Evolutionary conservation across 2,329 filamentous ascomycete genomes (phyloP), one percentile per base, ranked within the genome.

Genomic region (Exserohilum turcica): DNA sequence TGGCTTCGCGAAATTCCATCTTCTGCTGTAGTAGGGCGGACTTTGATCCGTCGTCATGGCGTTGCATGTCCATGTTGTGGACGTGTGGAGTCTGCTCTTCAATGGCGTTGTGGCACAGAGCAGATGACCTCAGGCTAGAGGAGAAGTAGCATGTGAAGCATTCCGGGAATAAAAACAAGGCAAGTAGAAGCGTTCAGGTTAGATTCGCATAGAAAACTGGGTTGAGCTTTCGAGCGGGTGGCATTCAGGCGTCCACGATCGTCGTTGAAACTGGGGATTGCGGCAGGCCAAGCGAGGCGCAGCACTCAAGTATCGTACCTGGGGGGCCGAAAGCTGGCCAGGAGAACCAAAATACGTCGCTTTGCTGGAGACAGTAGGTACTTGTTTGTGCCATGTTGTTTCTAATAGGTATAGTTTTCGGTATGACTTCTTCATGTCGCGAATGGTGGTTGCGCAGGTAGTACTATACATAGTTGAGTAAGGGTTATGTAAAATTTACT

Each of bases 231-330:
- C 2, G 31, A 28, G 38, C 42, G 35, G 5, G 13, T 16, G 36
- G 33, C 18, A 33, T 24, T 59, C 29, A 59, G 56, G 56, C 56
- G 49, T 33, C 52, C 31, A 54, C 15, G 47, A 50, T 48, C 46
- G 19, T 9, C 31, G 33, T 33, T 53, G 24, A n/a, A 56, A 27
- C 33, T 56, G 32, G 24, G 16, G 31, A 49, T 39, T 29, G 18
- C 35, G 12, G 48, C 21, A n/a, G 21, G 54, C 59, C 54, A 60
- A 62, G 60, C 19, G 51, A 46, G 60, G 60, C 60, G 60, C 56
- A 63, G 60, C 43, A 31, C 15, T 38, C 35, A 18, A 27, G 13
- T 21, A 24, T 35, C n/a, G 31, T 29, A 35, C n/a, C 1, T 28
- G 27, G 15, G 43, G 43, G 33, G 48, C 35, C 19, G 27, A 6